These are phyloP conservation scores for Limnanthes douglasii DNA, from an alignment of 345 rosid genomes.

Conservation along the genomic window DNA sequence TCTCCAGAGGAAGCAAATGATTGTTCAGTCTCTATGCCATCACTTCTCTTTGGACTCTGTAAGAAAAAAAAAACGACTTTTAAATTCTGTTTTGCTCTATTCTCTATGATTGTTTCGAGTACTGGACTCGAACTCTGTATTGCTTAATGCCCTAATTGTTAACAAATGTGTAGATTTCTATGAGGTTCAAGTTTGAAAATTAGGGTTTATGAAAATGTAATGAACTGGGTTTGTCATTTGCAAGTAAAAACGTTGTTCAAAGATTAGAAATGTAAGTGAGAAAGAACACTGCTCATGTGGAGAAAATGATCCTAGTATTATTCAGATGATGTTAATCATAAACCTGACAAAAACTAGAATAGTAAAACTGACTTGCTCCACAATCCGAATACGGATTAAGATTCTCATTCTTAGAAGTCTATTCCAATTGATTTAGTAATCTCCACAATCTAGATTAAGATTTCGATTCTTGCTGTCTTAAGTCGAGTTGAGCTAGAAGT, in stretches of 20 bases:
- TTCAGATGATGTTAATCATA: too few relatives aligned
- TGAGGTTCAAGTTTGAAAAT: too few relatives aligned
- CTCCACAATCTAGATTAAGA: neutral
- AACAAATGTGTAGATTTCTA: neutral
- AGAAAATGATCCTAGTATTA: too few relatives aligned
- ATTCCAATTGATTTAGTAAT: neutral
- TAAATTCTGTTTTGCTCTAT: neutral
- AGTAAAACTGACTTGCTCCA: too few relatives aligned
- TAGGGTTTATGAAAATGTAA: too few relatives aligned
- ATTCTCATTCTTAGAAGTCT: too few relatives aligned
- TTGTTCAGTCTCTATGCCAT: constrained; percentile 39
- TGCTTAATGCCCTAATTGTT: constrained; percentile 7
- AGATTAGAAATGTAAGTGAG: too few relatives aligned
- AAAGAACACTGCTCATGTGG: too few relatives aligned
- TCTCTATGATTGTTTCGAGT: neutral
- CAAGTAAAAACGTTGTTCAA: too few relatives aligned
- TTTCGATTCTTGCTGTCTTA: neutral
- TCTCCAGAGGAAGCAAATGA: constrained; percentile 23
- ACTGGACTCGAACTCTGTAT: neutral
- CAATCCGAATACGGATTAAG: too few relatives aligned
- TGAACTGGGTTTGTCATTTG: too few relatives aligned
- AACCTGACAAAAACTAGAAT: too few relatives aligned
- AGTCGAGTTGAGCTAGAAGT: neutral
- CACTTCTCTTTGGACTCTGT: constrained; percentile 43
- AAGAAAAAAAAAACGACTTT: constrained; percentile 9